phyloP scores from a whole-genome alignment of 2,329 filamentous ascomycete genomes.

The Zasmidium angulare region DNA sequence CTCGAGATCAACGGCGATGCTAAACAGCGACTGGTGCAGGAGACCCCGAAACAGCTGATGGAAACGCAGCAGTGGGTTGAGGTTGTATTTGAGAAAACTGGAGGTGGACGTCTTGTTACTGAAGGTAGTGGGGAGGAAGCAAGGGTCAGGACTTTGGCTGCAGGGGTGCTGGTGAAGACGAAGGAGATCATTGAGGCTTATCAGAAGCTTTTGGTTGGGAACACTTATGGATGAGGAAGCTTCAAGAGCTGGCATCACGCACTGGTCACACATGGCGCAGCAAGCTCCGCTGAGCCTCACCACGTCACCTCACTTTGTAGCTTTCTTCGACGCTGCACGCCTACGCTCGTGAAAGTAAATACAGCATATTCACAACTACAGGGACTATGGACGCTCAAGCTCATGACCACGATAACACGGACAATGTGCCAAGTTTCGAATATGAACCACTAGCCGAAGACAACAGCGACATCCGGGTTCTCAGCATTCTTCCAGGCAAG shows the following conservation, averaged over 20 bases:
- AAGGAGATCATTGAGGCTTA: conserved; percentile 81
- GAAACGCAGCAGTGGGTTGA: conserved; percentile 87
- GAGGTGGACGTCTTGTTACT: conserved; percentile 37
- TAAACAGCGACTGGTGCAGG: conserved; percentile 69
- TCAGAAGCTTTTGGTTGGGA: conserved; percentile 71
- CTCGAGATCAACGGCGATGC: conserved; percentile 74
- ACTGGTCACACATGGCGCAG: too few species aligned
- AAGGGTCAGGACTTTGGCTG: conserved; percentile 74
- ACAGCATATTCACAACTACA: too few species aligned
- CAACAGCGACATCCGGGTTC: too few species aligned
- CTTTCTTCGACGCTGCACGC: too few species aligned
- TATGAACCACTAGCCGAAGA: too few species aligned
- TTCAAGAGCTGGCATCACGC: not conserved
- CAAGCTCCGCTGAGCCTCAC: too few species aligned
- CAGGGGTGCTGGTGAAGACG: conserved; percentile 73
- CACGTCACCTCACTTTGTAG: too few species aligned
- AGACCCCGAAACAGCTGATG: conserved; percentile 72
- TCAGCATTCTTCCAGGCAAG: too few species aligned
- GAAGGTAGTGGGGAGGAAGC: conserved; percentile 73
- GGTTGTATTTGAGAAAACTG: conserved; percentile 63
- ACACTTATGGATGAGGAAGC: conserved; percentile 1
- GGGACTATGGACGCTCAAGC: too few species aligned
- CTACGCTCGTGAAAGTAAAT: too few species aligned
- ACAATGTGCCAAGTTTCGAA: too few species aligned
- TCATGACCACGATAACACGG: too few species aligned